A percentile compares a stretch with the other conserved stretches of the same genome.
phyloP scores from a whole-genome alignment of 2,329 filamentous ascomycete species.

The Neospermospora avenae region DNA sequence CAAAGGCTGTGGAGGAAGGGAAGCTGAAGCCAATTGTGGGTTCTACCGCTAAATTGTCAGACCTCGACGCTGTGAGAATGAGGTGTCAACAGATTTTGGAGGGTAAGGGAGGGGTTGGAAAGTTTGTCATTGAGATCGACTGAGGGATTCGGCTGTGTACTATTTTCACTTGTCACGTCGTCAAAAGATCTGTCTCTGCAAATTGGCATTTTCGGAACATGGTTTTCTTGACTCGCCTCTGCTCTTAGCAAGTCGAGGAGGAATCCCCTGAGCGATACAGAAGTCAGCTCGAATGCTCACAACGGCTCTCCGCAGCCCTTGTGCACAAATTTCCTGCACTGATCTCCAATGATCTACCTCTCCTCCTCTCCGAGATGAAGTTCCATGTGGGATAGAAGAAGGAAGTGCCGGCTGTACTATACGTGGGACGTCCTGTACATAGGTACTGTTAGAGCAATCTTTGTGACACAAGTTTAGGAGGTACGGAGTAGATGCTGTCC shows the following conservation, averaged over 20 bases:
- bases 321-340: not conserved
- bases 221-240: not conserved
- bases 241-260: not conserved
- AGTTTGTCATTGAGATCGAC: constrained; percentile 39
- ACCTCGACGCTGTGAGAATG: constrained; percentile 38
- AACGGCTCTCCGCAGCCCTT: not conserved
- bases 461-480: not conserved
- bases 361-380: not conserved
- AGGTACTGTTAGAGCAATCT: not conserved
- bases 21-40: constrained; percentile 38
- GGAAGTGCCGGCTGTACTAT: not conserved
- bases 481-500: not conserved
- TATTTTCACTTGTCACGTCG: not conserved
- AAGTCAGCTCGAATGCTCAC: constrained; percentile 1
- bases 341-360: constrained; percentile 3
- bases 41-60: constrained; percentile 32
- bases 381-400: not conserved
- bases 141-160: not conserved
- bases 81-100: constrained; percentile 39
- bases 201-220: not conserved
- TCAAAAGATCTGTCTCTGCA: no score
- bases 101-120: constrained; percentile 41
- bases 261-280: not conserved
- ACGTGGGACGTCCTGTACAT: not conserved
- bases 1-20: constrained; percentile 30